These are phyloP conservation scores for Plantago elongata DNA, from an alignment of 257 asterid species.

Conservation along the genomic window DNA sequence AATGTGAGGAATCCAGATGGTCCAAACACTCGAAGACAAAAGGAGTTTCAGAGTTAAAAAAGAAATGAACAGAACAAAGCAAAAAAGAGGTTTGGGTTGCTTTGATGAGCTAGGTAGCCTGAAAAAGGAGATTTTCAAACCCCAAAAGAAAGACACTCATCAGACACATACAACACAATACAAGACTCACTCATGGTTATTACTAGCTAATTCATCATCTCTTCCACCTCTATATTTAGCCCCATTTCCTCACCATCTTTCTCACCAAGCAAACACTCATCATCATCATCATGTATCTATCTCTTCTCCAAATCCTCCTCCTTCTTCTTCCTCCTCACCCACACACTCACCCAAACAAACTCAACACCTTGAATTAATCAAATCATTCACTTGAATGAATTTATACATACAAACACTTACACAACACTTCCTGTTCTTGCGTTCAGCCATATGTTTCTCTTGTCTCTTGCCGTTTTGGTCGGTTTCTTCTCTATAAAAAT, in stretches of 20 bases:
- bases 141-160: background rate
- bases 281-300: too few relatives aligned
- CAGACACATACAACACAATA: background rate
- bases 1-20: conserved; percentile 75
- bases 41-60: conserved; percentile 49
- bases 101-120: conserved; percentile 51
- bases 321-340: background rate
- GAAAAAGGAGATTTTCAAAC: conserved; percentile 66
- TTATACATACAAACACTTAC: too few relatives aligned
- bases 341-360: background rate
- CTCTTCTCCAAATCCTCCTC: background rate
- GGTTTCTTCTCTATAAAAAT: background rate
- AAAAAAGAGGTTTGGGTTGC: conserved; percentile 33
- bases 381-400: too few relatives aligned
- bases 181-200: background rate
- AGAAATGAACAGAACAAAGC: conserved; percentile 49
- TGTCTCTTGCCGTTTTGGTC: conserved; percentile 25
- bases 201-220: conserved; percentile 23
- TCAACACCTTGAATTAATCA: background rate
- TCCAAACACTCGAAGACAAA: conserved; percentile 92
- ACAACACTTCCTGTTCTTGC: conserved; percentile 23
- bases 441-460: conserved; percentile 28
- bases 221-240: conserved; percentile 32
- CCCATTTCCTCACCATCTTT: conserved; percentile 26
- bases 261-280: background rate